Evolutionary conservation across 1,139 yeast species (phyloP), one percentile per base, ranked within the genome.

Genomic region (Protomyces inouyei): DNA sequence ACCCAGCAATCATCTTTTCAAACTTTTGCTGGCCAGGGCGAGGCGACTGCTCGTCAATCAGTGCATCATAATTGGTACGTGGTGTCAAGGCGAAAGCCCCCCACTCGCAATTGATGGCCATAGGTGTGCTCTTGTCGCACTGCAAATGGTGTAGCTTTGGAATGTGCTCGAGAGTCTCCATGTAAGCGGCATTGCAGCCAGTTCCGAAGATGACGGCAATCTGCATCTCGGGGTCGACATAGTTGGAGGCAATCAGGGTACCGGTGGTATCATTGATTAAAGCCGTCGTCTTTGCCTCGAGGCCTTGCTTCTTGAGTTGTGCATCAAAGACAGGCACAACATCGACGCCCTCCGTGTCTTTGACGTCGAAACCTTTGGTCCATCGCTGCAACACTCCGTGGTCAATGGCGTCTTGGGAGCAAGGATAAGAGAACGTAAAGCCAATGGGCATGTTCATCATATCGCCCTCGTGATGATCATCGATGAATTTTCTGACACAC

Each of bases 101-200:
- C 79, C 93, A 93, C 79, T 93, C 98, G 81, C 98, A 92, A 81
- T 93, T 93, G 77, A 93, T 92, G 64, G 97, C 97, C 96, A 93
- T 92, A 69, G 86, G 85, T 40, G 89, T 82, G 54, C 83, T 83
- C 14, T 75, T 77, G 54, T 81, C 75, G 70, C 91, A 82, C 72
- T 90, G 97, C 66, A 77, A 79, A 65, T 95, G 96, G 72, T 85
- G 85, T 71, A 93, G 82, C 79, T 93, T 93, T 69, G 95, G 95
- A 73, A 93, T 86, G 72, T 85, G 84, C 65, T 80, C 76, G 65
- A 85, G 86, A 52, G 79, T 79, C 72, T 93, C 98, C 77, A 85
- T 93, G 80, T 93, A 93, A 64, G 98, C 98, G 74, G 81, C 71
- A 76, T 93, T 93, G 80, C 95, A 91, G 69, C 98, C 98, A 65